Base-by-base conservation (phyloP, 2,329 filamentous ascomycete species). In the Hypoxylon sp. region DNA sequence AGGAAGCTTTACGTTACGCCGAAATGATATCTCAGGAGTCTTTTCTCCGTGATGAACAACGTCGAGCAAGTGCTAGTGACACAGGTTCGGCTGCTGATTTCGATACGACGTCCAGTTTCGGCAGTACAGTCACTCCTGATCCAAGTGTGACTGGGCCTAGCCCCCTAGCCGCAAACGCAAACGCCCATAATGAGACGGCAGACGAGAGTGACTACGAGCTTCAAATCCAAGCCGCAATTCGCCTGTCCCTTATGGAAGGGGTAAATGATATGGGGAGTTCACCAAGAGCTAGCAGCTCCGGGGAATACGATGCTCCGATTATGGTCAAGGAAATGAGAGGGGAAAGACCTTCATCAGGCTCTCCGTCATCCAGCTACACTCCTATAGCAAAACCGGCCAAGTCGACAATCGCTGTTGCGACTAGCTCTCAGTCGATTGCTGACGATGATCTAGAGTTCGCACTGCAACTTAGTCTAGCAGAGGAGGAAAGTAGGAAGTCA, bases 1-100 rank as follows among this genome's bases (percentile, higher is more conserved):
- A 91, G 72, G 89, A 91, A 74, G 86, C 89, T 17, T 69, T 91
- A 19, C 83, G 81, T 34, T 91, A 91, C 72, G 89, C 88, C 0
- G 87, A 89, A 75, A 88, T 91, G 83, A 81, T 91, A 5, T 91
- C 89, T 0, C 84, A 89, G 67, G 89, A 91, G 75, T 79, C 86
- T 0, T 89, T 86, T 63, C 77, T 83, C 38, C 73, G 80, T n/a
- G 87, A 90, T 28, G 85, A 89, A 77, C 84, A 86, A 72, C 84
- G 84, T 4, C 84, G 87, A 5, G 79, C 80, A 30, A 87, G 84
- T 67, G 83, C 79, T 50, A 84, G 81, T 66, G 84, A 85, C 65
- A 81, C 81, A 3, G 82, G 85, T 55, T 88, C 86, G 2, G 77
- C 83, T 32, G 83, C 82, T 1, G 85, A 87, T 32, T 79, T 82